Conservation (phyloP, 2,329 filamentous ascomycete genomes). For the Ascochyta clinopodiicola region DNA sequence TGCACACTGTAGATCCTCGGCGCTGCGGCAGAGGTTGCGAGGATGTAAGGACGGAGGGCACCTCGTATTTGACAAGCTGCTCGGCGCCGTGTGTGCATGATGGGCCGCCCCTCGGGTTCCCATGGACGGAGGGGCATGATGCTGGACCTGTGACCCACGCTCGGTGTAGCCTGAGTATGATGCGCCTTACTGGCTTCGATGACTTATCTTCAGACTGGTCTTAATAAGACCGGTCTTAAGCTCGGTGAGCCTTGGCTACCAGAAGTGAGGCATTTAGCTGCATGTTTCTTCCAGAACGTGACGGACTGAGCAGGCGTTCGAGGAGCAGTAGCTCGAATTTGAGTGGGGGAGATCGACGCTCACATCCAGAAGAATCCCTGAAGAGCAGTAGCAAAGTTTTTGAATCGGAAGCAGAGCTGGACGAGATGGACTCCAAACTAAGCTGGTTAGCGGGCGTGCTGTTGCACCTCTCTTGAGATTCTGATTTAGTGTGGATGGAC, state of each 20-base stretch:
- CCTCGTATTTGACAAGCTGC: slow-evolving; percentile 7
- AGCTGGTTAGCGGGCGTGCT: not conserved
- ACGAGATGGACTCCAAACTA: not conserved
- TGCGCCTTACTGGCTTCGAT: not conserved
- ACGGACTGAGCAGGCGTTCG: not conserved
- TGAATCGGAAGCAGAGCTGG: not conserved
- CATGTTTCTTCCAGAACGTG: slow-evolving; percentile 1
- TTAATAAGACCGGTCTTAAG: not conserved
- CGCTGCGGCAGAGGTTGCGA: not conserved
- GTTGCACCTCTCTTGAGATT: not conserved
- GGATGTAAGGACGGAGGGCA: slow-evolving; percentile 3
- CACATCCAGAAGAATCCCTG: not conserved
- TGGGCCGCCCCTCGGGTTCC: slow-evolving; percentile 7
- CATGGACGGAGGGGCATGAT: slow-evolving; percentile 9
- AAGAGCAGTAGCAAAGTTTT: not conserved
- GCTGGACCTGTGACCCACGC: slow-evolving; percentile 1
- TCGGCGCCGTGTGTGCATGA: slow-evolving; percentile 8
- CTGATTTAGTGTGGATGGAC: not conserved
- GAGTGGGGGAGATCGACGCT: slow-evolving; percentile 2
- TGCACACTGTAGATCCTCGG: slow-evolving; percentile 4
- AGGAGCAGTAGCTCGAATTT: not conserved
- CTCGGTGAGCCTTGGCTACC: slow-evolving; percentile 3
- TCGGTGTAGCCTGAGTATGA: not conserved
- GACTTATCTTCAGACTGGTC: not conserved
- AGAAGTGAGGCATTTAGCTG: slow-evolving; percentile 11